Evolutionary conservation across 176 grass and related monocot genomes (phyloP).

Genomic region (Miscanthus lutarioriparius): DNA sequence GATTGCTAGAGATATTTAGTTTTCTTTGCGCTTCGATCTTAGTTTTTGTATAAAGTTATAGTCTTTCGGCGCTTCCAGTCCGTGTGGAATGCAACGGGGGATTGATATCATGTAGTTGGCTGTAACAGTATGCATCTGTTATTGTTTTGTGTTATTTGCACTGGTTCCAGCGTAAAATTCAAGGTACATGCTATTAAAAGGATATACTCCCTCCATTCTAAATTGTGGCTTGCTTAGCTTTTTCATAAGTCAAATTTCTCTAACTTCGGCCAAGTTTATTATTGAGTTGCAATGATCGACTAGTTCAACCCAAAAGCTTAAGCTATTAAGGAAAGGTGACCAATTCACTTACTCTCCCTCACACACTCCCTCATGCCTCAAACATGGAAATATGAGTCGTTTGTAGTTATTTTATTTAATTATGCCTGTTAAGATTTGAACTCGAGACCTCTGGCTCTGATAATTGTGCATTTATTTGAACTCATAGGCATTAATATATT

Average conservation of each 20-base stretch:
- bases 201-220: not conserved
- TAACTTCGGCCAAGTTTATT: not conserved
- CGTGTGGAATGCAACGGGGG: not conserved
- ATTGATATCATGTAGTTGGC: not conserved
- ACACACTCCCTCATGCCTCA: too few relatives aligned
- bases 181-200: not conserved
- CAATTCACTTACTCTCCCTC: too few relatives aligned
- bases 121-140: not conserved
- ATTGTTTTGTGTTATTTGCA: not conserved
- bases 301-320: too few relatives aligned
- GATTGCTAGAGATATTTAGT: not conserved
- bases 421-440: too few relatives aligned
- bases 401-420: too few relatives aligned
- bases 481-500: not conserved
- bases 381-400: too few relatives aligned
- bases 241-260: not conserved
- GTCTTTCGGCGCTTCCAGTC: not conserved
- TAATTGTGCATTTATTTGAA: not conserved
- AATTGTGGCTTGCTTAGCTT: not conserved
- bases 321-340: too few relatives aligned
- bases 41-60: not conserved
- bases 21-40: not conserved
- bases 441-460: too few relatives aligned
- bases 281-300: too few relatives aligned
- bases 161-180: not conserved